These are phyloP conservation scores for Aspergillus cejpii DNA, from an alignment of 2,329 filamentous ascomycete genomes.

Conservation along the genomic window DNA sequence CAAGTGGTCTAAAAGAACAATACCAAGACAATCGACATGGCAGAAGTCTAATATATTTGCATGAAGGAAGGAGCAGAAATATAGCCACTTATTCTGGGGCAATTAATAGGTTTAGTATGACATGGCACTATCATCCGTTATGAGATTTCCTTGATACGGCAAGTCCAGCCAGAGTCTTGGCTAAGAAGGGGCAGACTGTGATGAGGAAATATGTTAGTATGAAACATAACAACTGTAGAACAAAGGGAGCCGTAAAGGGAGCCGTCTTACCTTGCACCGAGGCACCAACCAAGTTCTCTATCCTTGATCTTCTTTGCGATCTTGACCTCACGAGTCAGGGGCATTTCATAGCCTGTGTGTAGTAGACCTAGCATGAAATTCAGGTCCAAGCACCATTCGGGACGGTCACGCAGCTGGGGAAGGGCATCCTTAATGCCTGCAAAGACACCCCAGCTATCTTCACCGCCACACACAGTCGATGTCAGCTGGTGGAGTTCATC, in stretches of 20 bases:
- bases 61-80: slow-evolving; percentile 23
- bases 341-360: slow-evolving; percentile 97
- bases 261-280: slow-evolving; percentile 78
- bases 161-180: slow-evolving; percentile 80
- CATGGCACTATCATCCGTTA: slow-evolving; percentile 34
- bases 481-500: slow-evolving; percentile 83
- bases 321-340: slow-evolving; percentile 88
- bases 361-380: slow-evolving; percentile 93
- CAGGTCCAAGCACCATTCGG: slow-evolving; percentile 88
- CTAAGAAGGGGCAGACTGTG: slow-evolving; percentile 72
- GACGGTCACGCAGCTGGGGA: slow-evolving; percentile 69
- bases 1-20: slow-evolving; percentile 8
- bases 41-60: slow-evolving; percentile 20
- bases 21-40: slow-evolving; percentile 7
- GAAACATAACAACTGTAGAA: slow-evolving; percentile 8
- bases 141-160: slow-evolving; percentile 70
- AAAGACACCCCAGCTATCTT: slow-evolving; percentile 73
- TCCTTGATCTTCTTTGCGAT: slow-evolving; percentile 98
- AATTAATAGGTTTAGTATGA: slow-evolving; percentile 14
- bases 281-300: slow-evolving; percentile 95
- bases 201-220: slow-evolving; percentile 18
- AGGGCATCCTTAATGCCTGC: slow-evolving; percentile 67
- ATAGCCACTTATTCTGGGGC: slow-evolving; percentile 20
- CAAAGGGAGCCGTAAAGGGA: not conserved
- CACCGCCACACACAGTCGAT: slow-evolving; percentile 74